phyloP scores from a whole-genome alignment of 1,139 yeast genomes.

The Lodderomyces orthopsilosis region DNA sequence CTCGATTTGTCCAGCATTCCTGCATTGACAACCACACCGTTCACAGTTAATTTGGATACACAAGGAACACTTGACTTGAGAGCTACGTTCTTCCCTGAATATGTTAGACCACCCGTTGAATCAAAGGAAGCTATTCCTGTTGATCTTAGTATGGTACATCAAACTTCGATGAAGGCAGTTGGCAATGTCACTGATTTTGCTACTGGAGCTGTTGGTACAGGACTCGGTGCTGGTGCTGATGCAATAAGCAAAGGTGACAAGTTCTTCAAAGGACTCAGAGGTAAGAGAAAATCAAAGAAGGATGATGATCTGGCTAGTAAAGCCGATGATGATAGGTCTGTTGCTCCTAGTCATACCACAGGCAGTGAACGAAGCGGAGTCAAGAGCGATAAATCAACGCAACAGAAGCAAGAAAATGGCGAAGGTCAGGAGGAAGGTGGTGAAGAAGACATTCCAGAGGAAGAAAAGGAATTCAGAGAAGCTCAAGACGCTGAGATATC shows the following conservation, averaged over 20 bases:
- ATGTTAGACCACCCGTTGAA: constrained; percentile 57
- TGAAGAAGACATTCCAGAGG: constrained; percentile 11
- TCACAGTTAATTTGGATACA: constrained; percentile 52
- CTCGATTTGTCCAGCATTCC: constrained; percentile 50
- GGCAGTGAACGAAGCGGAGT: constrained; percentile 4
- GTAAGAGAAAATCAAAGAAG: constrained; percentile 21
- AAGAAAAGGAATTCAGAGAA: constrained; percentile 15
- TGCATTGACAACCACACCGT: constrained; percentile 43
- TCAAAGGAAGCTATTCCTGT: constrained; percentile 39
- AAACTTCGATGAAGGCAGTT: constrained; percentile 48
- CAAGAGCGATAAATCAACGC: constrained; percentile 3
- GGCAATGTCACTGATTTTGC: constrained; percentile 47
- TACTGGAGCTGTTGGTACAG: constrained; percentile 44
- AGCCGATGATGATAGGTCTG: constrained; percentile 7
- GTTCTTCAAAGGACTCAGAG: constrained; percentile 33
- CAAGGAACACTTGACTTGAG: constrained; percentile 57
- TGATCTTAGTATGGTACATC: constrained; percentile 39
- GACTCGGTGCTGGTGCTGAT: constrained; percentile 37
- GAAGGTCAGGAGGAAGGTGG: constrained; percentile 5
- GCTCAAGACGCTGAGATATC: constrained; percentile 11
- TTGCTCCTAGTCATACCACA: constrained; percentile 12
- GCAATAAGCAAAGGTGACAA: constrained; percentile 48
- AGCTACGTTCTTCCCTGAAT: constrained; percentile 62
- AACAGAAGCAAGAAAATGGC: constrained; percentile 3
- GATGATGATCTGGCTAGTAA: constrained; percentile 6